These are phyloP conservation scores for Chytriomyces hyalinus DNA, from an alignment of 192 early-diverging fungal genomes.

Conservation along the genomic window DNA sequence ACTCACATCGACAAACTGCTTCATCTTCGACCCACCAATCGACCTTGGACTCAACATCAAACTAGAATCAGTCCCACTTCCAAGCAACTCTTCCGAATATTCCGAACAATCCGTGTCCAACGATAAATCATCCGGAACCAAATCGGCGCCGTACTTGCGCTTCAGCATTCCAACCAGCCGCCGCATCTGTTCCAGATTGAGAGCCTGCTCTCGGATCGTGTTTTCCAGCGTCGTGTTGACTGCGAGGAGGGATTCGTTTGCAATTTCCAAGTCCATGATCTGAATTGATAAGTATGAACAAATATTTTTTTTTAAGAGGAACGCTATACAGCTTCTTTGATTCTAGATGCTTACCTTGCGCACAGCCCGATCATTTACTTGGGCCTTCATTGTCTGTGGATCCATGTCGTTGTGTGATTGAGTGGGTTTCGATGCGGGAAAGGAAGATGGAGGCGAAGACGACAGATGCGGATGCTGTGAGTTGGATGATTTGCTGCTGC, in stretches of 20 bases:
- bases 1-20: constrained; percentile 20
- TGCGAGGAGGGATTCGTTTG: constrained; percentile 54
- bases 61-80: background rate
- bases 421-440: no score
- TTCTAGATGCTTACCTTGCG: constrained; percentile 37
- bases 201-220: constrained; percentile 56
- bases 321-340: background rate
- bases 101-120: background rate
- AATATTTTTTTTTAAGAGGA: background rate
- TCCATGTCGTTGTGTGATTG: no score
- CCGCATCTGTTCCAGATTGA: constrained; percentile 46
- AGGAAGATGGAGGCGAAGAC: no score
- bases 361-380: constrained; percentile 51
- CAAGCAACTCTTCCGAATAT: background rate
- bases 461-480: no score
- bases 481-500: no score
- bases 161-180: constrained; percentile 32
- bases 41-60: background rate
- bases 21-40: background rate
- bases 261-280: constrained; percentile 61
- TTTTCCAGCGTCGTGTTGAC: constrained; percentile 56
- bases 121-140: background rate
- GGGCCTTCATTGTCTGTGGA: constrained; percentile 14
- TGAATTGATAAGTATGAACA: constrained; percentile 8
- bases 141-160: constrained; percentile 16